Base-by-base conservation (phyloP, 306 rosid genomes). In the Prinsepia uniflora region DNA sequence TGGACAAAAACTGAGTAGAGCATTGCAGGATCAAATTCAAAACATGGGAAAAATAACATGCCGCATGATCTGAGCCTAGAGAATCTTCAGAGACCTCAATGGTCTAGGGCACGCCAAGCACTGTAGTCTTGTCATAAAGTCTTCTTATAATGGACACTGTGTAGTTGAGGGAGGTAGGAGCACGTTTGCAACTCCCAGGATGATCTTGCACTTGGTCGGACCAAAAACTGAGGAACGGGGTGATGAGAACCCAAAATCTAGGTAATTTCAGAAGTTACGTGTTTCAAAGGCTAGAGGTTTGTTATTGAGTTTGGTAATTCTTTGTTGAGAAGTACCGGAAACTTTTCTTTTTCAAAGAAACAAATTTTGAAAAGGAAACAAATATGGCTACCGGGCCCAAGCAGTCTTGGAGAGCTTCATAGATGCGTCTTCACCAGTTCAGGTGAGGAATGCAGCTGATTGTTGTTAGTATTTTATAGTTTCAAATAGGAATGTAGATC, bases 251-350 rank as follows among this genome's bases (percentile, higher is more conserved):
- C 98, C 97, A 22, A 93, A 90, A 73, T 82, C 93, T 70, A 93
- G 90, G 85, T n/a, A 96, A 93, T 80, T 93, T 90, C 84, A 86
- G 97, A 74, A 89, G 83, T 45, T 30, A 86, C 90, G 90, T 87
- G 87, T 65, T 57, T 85, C 18, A 69, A 76, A 72, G 80, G 82
- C 75, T 86, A 74, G 22, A 70, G 72, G 47, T 30, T 44, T 34
- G 57, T 8, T 46, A 39, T 66, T 14, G 44, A 8, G 56, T 24
- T 22, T 40, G 13, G 12, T 56, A 14, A 49, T 49, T 49, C 18
- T 49, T 49, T 30, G 42, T 66, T 62, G 19, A 19, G 20, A 48
- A 53, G 24, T 39, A 45, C 43, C 47, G 55, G 56, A 43, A 17
- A 12, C 42, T 52, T 52, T 14, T 50, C 48, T 52, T 57, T 12